A percentile compares a stretch with the other conserved stretches of the same genome.
Conservation (phyloP, 2,329 filamentous ascomycete species). For the Bipolaris cookei region DNA sequence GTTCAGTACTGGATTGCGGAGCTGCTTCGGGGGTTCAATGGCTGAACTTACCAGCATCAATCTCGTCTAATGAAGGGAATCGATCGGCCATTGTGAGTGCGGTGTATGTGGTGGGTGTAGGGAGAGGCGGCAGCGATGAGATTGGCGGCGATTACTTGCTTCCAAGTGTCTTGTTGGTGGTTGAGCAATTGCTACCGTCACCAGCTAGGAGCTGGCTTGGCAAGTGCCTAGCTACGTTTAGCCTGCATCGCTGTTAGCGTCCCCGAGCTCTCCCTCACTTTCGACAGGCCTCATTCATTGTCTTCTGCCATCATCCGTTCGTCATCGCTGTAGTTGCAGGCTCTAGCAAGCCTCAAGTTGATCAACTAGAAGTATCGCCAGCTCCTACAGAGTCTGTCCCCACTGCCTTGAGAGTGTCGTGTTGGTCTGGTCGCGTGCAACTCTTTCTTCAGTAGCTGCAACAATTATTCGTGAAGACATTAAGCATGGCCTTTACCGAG, state of each 20-base stretch:
- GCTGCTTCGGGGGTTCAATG: conserved; percentile 28
- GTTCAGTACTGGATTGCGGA: conserved; percentile 33
- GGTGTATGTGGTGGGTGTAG: conserved; percentile 1
- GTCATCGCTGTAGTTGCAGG: conserved; percentile 27
- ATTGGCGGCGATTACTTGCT: conserved; percentile 29
- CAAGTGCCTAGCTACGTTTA: conserved; percentile 29
- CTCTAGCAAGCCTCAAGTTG: conserved; percentile 15
- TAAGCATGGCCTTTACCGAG: conserved; percentile 87
- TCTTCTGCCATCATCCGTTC: conserved; percentile 19
- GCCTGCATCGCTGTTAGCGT: conserved; percentile 30
- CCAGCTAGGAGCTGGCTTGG: conserved; percentile 24
- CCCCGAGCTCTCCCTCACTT: conserved; percentile 24
- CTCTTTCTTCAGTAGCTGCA: conserved; percentile 22
- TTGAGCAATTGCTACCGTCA: conserved; percentile 18
- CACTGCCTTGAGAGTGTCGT: conserved; percentile 3
- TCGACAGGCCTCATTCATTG: conserved; percentile 19
- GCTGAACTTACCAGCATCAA: conserved; percentile 56
- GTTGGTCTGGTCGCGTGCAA: conserved; percentile 33
- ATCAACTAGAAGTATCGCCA: conserved; percentile 12
- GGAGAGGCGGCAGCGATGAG: conserved; percentile 3
- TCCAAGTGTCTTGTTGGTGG: conserved; percentile 23
- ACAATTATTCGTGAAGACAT: conserved; percentile 30
- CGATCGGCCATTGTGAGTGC: conserved; percentile 56
- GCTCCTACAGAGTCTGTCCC: conserved; percentile 7
- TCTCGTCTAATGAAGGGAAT: conserved; percentile 60